Percentiles rank a stretch among this genome's conserved stretches.
Conservation (phyloP, 495 filamentous ascomycete genomes). For the Friedmanniomyces endolithicus region DNA sequence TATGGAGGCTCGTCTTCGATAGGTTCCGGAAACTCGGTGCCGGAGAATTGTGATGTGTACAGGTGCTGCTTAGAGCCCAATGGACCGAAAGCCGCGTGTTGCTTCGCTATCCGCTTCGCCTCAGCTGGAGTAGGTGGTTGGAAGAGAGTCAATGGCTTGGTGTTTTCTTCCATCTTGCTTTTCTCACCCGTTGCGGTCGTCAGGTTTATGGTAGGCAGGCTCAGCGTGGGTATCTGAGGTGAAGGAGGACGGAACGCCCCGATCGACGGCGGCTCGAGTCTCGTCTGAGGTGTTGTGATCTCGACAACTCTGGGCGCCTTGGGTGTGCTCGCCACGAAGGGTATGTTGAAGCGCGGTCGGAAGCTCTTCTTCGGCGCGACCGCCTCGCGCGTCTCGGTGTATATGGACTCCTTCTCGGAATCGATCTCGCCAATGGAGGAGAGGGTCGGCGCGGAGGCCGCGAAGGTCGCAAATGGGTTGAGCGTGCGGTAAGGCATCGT, state of each 20-base stretch:
- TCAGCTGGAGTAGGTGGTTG: slow-evolving; percentile 84
- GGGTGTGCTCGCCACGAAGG: slow-evolving; percentile 45
- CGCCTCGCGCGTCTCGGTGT: slow-evolving; percentile 23
- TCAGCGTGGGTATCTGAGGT: slow-evolving; percentile 57
- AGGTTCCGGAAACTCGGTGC: slow-evolving; percentile 63
- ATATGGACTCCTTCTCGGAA: slow-evolving; percentile 20
- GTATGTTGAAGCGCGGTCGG: slow-evolving; percentile 44
- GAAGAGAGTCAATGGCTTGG: slow-evolving; percentile 63
- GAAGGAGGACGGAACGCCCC: slow-evolving; percentile 44
- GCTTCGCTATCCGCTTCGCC: slow-evolving; percentile 55
- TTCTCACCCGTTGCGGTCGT: slow-evolving; percentile 79
- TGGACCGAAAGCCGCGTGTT: slow-evolving; percentile 87
- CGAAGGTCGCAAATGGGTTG: slow-evolving; percentile 30
- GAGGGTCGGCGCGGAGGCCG: slow-evolving; percentile 18
- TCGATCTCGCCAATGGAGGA: slow-evolving; percentile 15
- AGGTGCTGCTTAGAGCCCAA: slow-evolving; percentile 66
- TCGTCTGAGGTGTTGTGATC: slow-evolving; percentile 16
- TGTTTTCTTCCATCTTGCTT: slow-evolving; percentile 54
- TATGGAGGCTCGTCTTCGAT: slow-evolving; percentile 94
- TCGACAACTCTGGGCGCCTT: slow-evolving; percentile 39
- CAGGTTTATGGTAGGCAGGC: slow-evolving; percentile 82
- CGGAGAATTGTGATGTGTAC: slow-evolving; percentile 75
- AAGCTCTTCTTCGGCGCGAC: slow-evolving; percentile 52
- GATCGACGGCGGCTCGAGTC: slow-evolving; percentile 45
- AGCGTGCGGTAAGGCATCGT: slow-evolving; percentile 30